Evolutionary conservation across 495 filamentous ascomycete species (phyloP).

Genomic region (Tuber calosporum): DNA sequence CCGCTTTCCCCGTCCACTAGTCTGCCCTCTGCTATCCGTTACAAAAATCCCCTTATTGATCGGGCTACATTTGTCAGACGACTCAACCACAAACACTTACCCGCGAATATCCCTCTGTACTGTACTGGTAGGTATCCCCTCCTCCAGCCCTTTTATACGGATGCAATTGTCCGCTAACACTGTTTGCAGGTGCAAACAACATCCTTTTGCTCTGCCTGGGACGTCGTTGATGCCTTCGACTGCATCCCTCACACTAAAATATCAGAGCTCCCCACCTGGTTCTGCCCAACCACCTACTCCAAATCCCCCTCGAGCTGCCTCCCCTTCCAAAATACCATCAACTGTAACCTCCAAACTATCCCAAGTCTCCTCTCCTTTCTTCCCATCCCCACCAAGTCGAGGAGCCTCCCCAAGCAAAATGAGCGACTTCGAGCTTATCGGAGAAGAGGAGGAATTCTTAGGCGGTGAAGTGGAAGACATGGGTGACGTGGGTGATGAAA

Average conservation of each 20-base stretch:
- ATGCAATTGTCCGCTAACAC: conserved; percentile 2
- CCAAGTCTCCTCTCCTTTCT: conserved; percentile 24
- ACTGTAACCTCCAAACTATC: conserved; percentile 23
- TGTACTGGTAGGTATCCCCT: background rate
- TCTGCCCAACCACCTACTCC: conserved; percentile 9
- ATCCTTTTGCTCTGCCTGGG: background rate
- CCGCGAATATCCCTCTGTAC: background rate
- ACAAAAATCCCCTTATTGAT: background rate
- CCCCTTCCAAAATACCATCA: conserved; percentile 16
- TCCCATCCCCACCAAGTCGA: conserved; percentile 27
- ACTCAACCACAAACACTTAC: background rate
- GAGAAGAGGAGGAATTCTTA: conserved; percentile 22
- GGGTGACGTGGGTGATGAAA: conserved; percentile 27
- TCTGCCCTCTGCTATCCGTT: background rate
- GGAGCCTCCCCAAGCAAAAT: conserved; percentile 30
- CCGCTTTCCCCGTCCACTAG: background rate
- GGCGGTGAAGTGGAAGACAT: conserved; percentile 1
- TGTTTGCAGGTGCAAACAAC: background rate
- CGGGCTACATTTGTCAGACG: background rate
- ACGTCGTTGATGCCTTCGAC: background rate
- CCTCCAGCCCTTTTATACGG: background rate
- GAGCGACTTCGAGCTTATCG: conserved; percentile 35
- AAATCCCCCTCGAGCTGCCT: conserved; percentile 17
- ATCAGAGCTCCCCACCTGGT: conserved; percentile 19
- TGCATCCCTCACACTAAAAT: background rate